phyloP scores from a whole-genome alignment of 2,329 filamentous ascomycete species.

The Trichoderma lentiforme region DNA sequence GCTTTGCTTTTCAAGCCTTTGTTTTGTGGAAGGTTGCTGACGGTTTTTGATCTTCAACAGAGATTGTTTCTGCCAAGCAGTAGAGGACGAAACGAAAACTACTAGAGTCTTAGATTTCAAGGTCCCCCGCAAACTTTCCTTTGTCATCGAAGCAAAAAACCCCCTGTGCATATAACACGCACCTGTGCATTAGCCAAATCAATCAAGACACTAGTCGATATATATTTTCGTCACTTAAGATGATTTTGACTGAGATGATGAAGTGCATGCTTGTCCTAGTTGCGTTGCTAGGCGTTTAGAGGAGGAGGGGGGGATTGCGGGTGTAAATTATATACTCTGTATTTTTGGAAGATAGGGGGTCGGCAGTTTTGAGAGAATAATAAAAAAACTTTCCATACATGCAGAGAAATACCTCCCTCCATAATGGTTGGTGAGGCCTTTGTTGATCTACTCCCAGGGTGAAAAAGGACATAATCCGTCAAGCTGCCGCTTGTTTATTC shows the following conservation, averaged over 20 bases:
- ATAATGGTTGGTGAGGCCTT: neutral
- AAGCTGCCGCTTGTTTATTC: neutral
- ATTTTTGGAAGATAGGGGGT: neutral
- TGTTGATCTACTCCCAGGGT: neutral
- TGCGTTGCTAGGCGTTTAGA: neutral
- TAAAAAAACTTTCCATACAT: neutral
- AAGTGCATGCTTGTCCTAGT: conserved; percentile 14
- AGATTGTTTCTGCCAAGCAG: conserved; percentile 63
- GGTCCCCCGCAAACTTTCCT: conserved; percentile 43
- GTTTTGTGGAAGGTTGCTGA: conserved; percentile 32
- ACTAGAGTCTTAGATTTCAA: conserved; percentile 37
- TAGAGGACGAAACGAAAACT: conserved; percentile 42
- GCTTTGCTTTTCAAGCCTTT: no score
- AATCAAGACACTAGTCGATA: conserved; percentile 36
- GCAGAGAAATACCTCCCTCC: neutral
- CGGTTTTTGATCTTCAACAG: conserved; percentile 37
- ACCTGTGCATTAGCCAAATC: conserved; percentile 59
- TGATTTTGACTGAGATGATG: conserved; percentile 14
- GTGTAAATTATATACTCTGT: conserved; percentile 12
- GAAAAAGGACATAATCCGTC: neutral
- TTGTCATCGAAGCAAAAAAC: conserved; percentile 41
- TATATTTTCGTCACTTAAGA: conserved; percentile 1
- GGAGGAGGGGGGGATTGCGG: neutral
- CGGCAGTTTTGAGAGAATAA: neutral
- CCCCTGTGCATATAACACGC: conserved; percentile 54